Base-by-base conservation (phyloP, 768 basidiomycete genomes). In the Suillus subaureus region DNA sequence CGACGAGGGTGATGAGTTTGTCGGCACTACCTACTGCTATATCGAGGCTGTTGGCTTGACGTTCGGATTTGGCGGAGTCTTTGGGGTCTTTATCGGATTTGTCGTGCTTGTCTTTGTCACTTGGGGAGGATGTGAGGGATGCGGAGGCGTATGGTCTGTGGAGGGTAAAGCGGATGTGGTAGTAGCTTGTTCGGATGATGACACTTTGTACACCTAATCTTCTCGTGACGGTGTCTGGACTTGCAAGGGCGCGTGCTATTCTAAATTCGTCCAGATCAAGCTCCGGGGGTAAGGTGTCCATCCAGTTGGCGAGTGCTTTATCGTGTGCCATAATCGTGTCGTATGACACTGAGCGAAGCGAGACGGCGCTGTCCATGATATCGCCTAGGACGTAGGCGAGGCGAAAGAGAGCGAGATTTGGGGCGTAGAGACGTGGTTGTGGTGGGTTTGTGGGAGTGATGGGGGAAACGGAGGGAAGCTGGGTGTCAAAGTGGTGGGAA, bases 341-440 rank as follows among this genome's bases (percentile, higher is more conserved):
- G 70, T 93, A 93, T 4, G 89, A 82, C 18, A 93, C 90, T n/a
- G 88, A 80, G n/a, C 89, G 87, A 67, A 92, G 85, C 52, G 90
- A 93, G 6, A 92, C 86, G 4, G 91, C 91, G 67, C 90, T 89
- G 73, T 93, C 90, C 87, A 94, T 89, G 77, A 94, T 91, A 71
- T 93, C 90, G 9, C 93, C 91, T 9, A 94, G 82, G 64, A 92
- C 87, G 69, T 87, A 89, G 11, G 90, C 90, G n/a, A 93, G 79
- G 35, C 86, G 82, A 77, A 93, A 91, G 35, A 92, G 82, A 3
- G 91, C 87, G 70, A 92, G 82, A 72, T 92, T 91, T 6, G 89
- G 88, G n/a, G 88, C 79, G 68, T 89, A 92, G 7, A 92, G 77
- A 15, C 90, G 86, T 70, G 91, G 89, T 21, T 89, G 71, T 7